These are phyloP conservation scores for Uronychia binucleata DNA, from an alignment of 73 alveolate species.

Conservation along the genomic window DNA sequence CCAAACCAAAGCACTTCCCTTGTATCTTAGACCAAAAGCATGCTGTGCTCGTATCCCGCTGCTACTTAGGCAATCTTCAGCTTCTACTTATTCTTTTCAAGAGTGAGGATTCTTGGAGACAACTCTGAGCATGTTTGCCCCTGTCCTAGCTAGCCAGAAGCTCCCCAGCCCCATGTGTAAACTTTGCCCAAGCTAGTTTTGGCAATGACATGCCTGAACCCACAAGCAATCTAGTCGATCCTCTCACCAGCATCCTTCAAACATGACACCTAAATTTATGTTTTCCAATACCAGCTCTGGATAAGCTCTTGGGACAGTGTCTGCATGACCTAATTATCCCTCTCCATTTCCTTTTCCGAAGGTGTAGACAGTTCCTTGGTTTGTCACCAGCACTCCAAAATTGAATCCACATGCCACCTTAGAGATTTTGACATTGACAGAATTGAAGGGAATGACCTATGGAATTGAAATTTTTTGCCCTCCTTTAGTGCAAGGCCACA, in stretches of 20 bases:
- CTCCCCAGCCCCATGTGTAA: slow-evolving; percentile 98
- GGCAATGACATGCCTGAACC: slow-evolving; percentile 96
- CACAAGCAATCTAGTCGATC: slow-evolving; percentile 94
- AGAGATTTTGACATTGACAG: slow-evolving; percentile 71
- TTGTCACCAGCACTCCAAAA: slow-evolving; percentile 82
- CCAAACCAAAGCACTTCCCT: slow-evolving; percentile 88
- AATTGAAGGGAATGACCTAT: slow-evolving; percentile 62
- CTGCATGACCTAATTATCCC: slow-evolving; percentile 94
- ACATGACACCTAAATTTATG: too few relatives aligned
- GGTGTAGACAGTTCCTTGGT: slow-evolving; percentile 87
- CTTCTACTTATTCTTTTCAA: slow-evolving; percentile 85
- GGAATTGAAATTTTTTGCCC: slow-evolving; percentile 81
- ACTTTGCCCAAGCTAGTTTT: slow-evolving; percentile 94
- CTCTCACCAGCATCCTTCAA: slow-evolving; percentile 83
- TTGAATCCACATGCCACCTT: slow-evolving; percentile 90
- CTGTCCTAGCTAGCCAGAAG: slow-evolving; percentile 96
- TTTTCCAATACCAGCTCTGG: slow-evolving; percentile 88
- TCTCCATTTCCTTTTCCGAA: slow-evolving; percentile 89
- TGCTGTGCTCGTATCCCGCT: slow-evolving; percentile 89
- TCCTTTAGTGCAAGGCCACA: slow-evolving; percentile 93
- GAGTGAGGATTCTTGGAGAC: slow-evolving; percentile 81
- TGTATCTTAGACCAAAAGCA: slow-evolving; percentile 75
- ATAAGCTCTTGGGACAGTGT: slow-evolving; percentile 80
- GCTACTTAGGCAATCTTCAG: slow-evolving; percentile 81
- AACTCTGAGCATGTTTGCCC: slow-evolving; percentile 76